Evolutionary conservation across 2,329 filamentous ascomycete species (phyloP).

Genomic region (Boeremia lycopersici): DNA sequence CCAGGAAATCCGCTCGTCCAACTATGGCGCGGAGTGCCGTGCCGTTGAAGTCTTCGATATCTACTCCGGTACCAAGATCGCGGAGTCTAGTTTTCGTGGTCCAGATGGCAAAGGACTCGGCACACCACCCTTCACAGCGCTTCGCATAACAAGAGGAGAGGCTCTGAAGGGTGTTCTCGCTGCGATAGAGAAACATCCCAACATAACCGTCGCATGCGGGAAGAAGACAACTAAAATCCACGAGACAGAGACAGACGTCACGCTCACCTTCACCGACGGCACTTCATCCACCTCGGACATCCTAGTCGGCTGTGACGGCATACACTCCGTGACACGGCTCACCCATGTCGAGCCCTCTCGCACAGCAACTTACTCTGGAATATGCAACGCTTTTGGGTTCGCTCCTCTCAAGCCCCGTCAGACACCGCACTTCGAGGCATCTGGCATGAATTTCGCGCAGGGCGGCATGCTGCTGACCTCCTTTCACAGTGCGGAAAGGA

Average conservation of each 20-base stretch:
- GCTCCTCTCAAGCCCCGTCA: conserved; percentile 32
- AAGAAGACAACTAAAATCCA: conserved; percentile 51
- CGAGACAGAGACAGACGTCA: conserved; percentile 49
- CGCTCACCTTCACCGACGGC: conserved; percentile 56
- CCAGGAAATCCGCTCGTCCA: conserved; percentile 50
- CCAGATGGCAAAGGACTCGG: conserved; percentile 52
- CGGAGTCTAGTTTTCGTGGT: conserved; percentile 51
- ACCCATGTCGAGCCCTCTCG: conserved; percentile 54
- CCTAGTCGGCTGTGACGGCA: conserved; percentile 62
- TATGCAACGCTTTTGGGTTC: conserved; percentile 56
- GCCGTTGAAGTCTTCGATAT: conserved; percentile 55
- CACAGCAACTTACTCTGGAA: conserved; percentile 51
- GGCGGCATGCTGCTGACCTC: conserved; percentile 53
- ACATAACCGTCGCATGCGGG: conserved; percentile 52
- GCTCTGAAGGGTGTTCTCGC: conserved; percentile 51
- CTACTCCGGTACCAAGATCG: conserved; percentile 50
- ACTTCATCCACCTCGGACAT: conserved; percentile 54
- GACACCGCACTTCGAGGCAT: conserved; percentile 44
- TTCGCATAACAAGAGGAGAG: conserved; percentile 53
- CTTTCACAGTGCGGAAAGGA: conserved; percentile 45
- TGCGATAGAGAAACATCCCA: conserved; percentile 48
- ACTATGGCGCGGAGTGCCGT: conserved; percentile 51
- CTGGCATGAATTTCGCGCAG: conserved; percentile 54
- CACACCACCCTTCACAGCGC: conserved; percentile 52
- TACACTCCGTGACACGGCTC: conserved; percentile 53